phyloP scores from a whole-genome alignment of 1,284 basidiomycete species.

The Pseudozyma thailandica region DNA sequence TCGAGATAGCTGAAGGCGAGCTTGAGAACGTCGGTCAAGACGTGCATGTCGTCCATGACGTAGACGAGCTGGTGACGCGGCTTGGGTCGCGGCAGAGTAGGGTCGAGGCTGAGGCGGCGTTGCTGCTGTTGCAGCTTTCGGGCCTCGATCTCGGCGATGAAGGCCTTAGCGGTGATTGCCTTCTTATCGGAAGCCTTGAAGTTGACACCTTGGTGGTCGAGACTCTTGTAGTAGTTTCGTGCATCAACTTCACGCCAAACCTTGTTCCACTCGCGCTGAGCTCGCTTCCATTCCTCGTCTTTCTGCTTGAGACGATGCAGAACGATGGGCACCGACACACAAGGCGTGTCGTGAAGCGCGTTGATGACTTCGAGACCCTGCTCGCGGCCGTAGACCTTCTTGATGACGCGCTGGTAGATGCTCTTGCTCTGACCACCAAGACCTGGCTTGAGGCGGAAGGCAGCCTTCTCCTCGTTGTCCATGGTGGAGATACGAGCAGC shows the following conservation, averaged over 20 bases:
- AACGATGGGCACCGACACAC: slow-evolving; percentile 90
- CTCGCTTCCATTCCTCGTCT: slow-evolving; percentile 96
- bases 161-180: slow-evolving; percentile 86
- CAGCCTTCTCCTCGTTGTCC: slow-evolving; percentile 84
- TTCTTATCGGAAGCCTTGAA: slow-evolving; percentile 98
- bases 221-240: slow-evolving; percentile 89
- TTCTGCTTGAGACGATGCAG: slow-evolving; percentile 89
- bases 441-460: slow-evolving; percentile 86
- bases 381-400: slow-evolving; percentile 91
- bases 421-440: slow-evolving; percentile 88
- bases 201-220: slow-evolving; percentile 93
- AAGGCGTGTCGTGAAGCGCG: slow-evolving; percentile 91
- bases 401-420: slow-evolving; percentile 92
- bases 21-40: slow-evolving; percentile 88
- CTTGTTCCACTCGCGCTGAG: slow-evolving; percentile 94
- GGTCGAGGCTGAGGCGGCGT: slow-evolving; percentile 57
- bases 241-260: slow-evolving; percentile 97
- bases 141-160: slow-evolving; percentile 87
- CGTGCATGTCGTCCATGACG: slow-evolving; percentile 79
- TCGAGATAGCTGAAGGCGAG: slow-evolving; percentile 90
- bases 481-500: slow-evolving; percentile 87
- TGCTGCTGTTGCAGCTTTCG: slow-evolving; percentile 79
- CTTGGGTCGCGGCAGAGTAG: slow-evolving; percentile 57
- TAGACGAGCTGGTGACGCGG: slow-evolving; percentile 79
- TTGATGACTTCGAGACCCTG: slow-evolving; percentile 85